Percentiles rank a stretch among this genome's conserved stretches.
Evolutionary conservation across 1,139 yeast genomes (phyloP).

Genomic region (Meyerozyma carpophila): DNA sequence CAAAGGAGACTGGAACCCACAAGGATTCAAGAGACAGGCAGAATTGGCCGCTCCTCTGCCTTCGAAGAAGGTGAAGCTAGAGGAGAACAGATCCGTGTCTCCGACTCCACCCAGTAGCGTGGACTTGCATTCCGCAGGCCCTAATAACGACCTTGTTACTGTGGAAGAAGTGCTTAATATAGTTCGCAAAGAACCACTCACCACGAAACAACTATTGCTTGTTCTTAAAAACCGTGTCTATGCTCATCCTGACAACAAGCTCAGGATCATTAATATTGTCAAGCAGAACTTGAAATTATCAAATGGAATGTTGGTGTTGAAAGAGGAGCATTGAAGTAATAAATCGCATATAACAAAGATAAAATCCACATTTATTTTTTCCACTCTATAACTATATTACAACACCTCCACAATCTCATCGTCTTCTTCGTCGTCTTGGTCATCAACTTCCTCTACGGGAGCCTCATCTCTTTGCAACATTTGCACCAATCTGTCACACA

Average conservation of each 20-base stretch:
- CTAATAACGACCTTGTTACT: slow-evolving; percentile 48
- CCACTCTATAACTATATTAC: slow-evolving; percentile 13
- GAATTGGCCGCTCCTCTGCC: slow-evolving; percentile 20
- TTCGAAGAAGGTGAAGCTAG: slow-evolving; percentile 37
- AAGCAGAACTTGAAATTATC: slow-evolving; percentile 64
- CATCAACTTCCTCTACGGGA: slow-evolving; percentile 22
- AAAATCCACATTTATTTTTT: background rate
- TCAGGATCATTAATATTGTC: slow-evolving; percentile 60
- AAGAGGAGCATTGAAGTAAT: slow-evolving; percentile 20
- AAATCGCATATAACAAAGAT: slow-evolving; percentile 1
- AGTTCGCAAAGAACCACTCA: slow-evolving; percentile 57
- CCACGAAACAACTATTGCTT: slow-evolving; percentile 60
- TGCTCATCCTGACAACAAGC: slow-evolving; percentile 65
- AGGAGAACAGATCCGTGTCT: slow-evolving; percentile 13
- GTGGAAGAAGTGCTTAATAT: slow-evolving; percentile 67
- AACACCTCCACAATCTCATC: slow-evolving; percentile 51
- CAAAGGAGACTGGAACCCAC: slow-evolving; percentile 80
- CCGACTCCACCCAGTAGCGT: slow-evolving; percentile 10
- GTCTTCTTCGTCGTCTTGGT: slow-evolving; percentile 17
- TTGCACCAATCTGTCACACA: slow-evolving; percentile 74
- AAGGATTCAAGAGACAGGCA: slow-evolving; percentile 39
- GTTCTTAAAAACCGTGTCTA: slow-evolving; percentile 60
- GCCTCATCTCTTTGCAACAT: slow-evolving; percentile 91
- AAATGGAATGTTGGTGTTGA: slow-evolving; percentile 61
- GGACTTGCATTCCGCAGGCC: slow-evolving; percentile 34